A percentile compares a stretch with the other conserved stretches of the same genome.
These are phyloP conservation scores for Chaetomiaceae sp. DNA, from an alignment of 2,329 filamentous ascomycete genomes.

Conservation along the genomic window DNA sequence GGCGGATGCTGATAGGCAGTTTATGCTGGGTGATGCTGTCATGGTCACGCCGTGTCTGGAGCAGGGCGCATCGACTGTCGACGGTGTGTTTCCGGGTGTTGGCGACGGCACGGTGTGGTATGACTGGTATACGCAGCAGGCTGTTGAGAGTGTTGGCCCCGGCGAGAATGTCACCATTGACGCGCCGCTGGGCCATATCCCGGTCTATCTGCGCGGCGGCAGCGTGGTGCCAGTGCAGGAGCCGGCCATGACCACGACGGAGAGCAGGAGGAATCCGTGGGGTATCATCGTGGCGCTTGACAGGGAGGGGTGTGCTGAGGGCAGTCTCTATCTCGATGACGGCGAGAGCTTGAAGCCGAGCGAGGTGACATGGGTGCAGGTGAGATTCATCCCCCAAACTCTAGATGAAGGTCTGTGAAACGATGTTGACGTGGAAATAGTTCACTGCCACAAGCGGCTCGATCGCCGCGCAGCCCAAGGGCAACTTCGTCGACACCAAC, in stretches of 20 bases:
- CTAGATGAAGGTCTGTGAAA: slow-evolving; percentile 2
- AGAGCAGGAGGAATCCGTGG: slow-evolving; percentile 59
- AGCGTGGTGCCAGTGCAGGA: slow-evolving; percentile 62
- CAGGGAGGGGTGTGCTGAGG: slow-evolving; percentile 47
- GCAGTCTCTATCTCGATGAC: slow-evolving; percentile 66
- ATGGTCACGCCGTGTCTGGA: slow-evolving; percentile 63
- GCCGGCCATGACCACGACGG: slow-evolving; percentile 59
- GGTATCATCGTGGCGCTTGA: slow-evolving; percentile 58
- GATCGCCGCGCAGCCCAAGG: slow-evolving; percentile 43
- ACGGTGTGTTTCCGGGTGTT: slow-evolving; percentile 64
- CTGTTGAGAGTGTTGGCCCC: slow-evolving; percentile 33
- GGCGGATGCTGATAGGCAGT: slow-evolving; percentile 62
- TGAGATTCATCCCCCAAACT: slow-evolving; percentile 24
- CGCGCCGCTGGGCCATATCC: slow-evolving; percentile 59
- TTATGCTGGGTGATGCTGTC: slow-evolving; percentile 61
- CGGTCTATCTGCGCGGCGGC: slow-evolving; percentile 64
- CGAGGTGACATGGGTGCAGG: slow-evolving; percentile 48
- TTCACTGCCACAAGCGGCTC: slow-evolving; percentile 30
- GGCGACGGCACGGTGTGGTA: slow-evolving; percentile 61
- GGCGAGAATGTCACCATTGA: slow-evolving; percentile 37
- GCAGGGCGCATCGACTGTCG: slow-evolving; percentile 54
- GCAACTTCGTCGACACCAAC: slow-evolving; percentile 51
- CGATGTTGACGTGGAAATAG: slow-evolving; percentile 31
- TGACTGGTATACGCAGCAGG: slow-evolving; percentile 68
- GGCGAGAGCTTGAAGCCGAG: slow-evolving; percentile 59